Base-by-base conservation (phyloP, 2,329 filamentous ascomycete genomes). In the Purpureocillium takamizusanense region DNA sequence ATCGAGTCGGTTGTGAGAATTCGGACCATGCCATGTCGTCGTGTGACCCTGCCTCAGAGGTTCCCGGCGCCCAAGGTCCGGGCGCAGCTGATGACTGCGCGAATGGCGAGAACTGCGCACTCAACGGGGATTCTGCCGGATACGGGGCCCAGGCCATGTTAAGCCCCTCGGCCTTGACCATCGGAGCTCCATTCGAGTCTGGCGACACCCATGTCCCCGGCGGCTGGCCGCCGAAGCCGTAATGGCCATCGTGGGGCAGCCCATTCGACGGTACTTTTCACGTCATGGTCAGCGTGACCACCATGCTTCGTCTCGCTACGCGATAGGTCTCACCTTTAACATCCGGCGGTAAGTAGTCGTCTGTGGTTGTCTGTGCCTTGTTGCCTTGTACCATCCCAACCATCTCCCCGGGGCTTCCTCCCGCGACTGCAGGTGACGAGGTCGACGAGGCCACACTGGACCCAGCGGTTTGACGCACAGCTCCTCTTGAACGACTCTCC, bases 21-120 rank as follows among this genome's bases (percentile, higher is more conserved):
- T 56, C 36, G 47, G 57, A 65, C 58, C 70, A 76, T 7, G 55
- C 49, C 42, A 69, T 54, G 16, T 72, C 67, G 33, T 68, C 66
- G 14, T 66, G 61, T 31, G 61, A 49, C 9, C 56, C 54, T 25
- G 63, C 40, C 29, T 69, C 63, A 7, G 63, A 51, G 36, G 39
- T 44, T 33, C 46, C 52, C 17, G 60, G 55, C 23, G 62, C 51
- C 71, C 70, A 73, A 3, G 62, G 52, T 18, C 62, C 52, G 1
- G 67, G 56, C 3, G 62, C 49, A 12, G 64, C 53, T 2, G 58
- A 56, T 31, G 66, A 61, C 16, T 65, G 60, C 6, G 63, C 58
- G 47, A 72, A 76, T 2, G 70, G 63, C 5, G 71, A 68, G 42
- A 70, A 72, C 3, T 66, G 67, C 1, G 70, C 61, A 4, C 67